Evolutionary conservation across 2,329 filamentous ascomycete genomes (phyloP).

Genomic region (Pleomassaria siparia): DNA sequence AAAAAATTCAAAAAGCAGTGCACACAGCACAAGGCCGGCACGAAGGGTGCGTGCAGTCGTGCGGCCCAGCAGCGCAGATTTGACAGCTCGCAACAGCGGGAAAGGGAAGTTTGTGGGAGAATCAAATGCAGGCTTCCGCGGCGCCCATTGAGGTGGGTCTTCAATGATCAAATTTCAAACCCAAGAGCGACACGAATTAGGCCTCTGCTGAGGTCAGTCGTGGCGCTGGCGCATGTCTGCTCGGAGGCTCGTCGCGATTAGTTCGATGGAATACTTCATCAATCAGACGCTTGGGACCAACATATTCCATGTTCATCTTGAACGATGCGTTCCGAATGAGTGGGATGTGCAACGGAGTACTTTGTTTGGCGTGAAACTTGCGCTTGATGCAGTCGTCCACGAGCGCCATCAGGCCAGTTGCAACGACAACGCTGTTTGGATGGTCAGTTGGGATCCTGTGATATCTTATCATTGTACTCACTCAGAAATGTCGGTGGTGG

Average conservation of each 20-base stretch:
- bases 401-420: constrained; percentile 84
- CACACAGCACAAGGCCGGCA: constrained; percentile 11
- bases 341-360: constrained; percentile 55
- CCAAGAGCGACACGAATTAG: constrained; percentile 5
- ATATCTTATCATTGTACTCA: constrained; percentile 52
- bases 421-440: constrained; percentile 72
- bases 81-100: constrained; percentile 20
- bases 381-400: constrained; percentile 90
- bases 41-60: constrained; percentile 13
- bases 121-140: constrained; percentile 21
- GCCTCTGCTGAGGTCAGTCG: constrained; percentile 22
- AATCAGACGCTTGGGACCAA: constrained; percentile 63
- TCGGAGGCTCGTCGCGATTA: constrained; percentile 20
- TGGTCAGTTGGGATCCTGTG: constrained; percentile 19
- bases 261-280: constrained; percentile 63
- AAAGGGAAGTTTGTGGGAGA: constrained; percentile 28
- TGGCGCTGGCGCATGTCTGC: constrained; percentile 29
- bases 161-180: constrained; percentile 16
- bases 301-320: constrained; percentile 61
- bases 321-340: constrained; percentile 52
- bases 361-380: constrained; percentile 65
- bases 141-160: constrained; percentile 12
- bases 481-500: constrained; percentile 82
- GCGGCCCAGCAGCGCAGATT: constrained; percentile 23
- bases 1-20: constrained; percentile 2